phyloP scores from a whole-genome alignment of 257 asterid genomes.

The Penstemon newberryi region DNA sequence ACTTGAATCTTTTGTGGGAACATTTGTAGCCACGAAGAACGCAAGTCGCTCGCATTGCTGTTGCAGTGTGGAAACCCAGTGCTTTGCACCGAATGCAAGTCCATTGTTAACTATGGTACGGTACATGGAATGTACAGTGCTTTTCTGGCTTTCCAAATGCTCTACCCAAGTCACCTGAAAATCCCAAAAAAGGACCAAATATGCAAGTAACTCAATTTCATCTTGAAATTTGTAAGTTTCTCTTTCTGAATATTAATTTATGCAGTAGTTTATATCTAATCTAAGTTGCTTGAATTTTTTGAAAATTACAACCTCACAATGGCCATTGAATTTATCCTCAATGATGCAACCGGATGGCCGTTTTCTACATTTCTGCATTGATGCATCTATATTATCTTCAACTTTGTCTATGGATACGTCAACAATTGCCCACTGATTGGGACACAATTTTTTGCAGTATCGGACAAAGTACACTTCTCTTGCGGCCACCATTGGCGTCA shows the following conservation, averaged over 20 bases:
- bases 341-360: slow-evolving; percentile 92
- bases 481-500: slow-evolving; percentile 79
- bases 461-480: slow-evolving; percentile 77
- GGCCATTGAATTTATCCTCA: slow-evolving; percentile 75
- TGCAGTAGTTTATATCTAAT: too few relatives aligned
- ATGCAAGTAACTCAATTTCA: slow-evolving; percentile 15
- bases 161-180: slow-evolving; percentile 94
- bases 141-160: slow-evolving; percentile 73
- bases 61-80: slow-evolving; percentile 77
- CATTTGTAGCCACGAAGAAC: slow-evolving; percentile 81
- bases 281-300: background rate
- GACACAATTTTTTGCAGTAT: slow-evolving; percentile 54
- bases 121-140: slow-evolving; percentile 53
- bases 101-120: slow-evolving; percentile 73
- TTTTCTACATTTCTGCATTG: slow-evolving; percentile 64
- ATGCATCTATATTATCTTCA: slow-evolving; percentile 58
- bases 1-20: slow-evolving; percentile 72
- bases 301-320: slow-evolving; percentile 63
- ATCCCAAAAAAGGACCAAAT: background rate
- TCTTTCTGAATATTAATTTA: too few relatives aligned
- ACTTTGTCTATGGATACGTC: slow-evolving; percentile 72
- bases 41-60: slow-evolving; percentile 72
- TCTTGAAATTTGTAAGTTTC: background rate
- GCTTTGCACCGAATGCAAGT: slow-evolving; percentile 86
- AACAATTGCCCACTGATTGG: slow-evolving; percentile 76